Base-by-base conservation (phyloP, 352 stramenopile species). In the Pythium periplocum region DNA sequence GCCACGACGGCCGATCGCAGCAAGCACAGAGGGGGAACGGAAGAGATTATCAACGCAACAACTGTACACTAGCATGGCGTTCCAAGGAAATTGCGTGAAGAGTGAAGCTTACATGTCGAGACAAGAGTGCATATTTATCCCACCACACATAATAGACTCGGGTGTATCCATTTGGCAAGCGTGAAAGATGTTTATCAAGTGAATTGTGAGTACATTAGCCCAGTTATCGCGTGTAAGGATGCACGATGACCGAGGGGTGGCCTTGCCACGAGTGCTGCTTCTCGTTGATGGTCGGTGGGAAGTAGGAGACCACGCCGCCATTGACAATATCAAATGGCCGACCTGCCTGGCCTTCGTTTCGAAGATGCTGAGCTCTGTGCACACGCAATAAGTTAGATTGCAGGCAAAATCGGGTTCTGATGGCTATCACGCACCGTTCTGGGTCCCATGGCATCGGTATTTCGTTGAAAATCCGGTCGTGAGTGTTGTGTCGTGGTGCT, bases 381-480 rank as follows among this genome's bases (percentile, higher is more conserved):
- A 51, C 36, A 10, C 37, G 43, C 31, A 32, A 36, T 26, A 26
- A 26, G 17, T 26, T 26, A 26, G 17, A 26, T 26, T 26, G 17
- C 17, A 26, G 17, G 17, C 17, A 26, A 26, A 26, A 47, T 35
- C 12, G 2, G 35, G 39, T 5, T 2, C 8, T 50, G 9, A 43
- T 2, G 1, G 35, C 11, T 42, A 3, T 8, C 10, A 43, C 53
- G 6, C 51, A 87, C 78, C 78, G 63, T 55, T 88, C 67, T 30
- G 67, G 57, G 38, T 79, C 71, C 68, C 78, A 71, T 2, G 78
- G 60, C 31, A 84, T 48, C 1, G 78, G 69, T 37, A 70, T 86
- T 49, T 82, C 69, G 54, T 87, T 90, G 55, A 92, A 92, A 42
- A 92, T 63, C 3, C 75, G 78, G 36, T 82, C 67, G 55, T 87